phyloP scores from a whole-genome alignment of 1,139 yeast genomes.

The Blastobotrys indianensis region DNA sequence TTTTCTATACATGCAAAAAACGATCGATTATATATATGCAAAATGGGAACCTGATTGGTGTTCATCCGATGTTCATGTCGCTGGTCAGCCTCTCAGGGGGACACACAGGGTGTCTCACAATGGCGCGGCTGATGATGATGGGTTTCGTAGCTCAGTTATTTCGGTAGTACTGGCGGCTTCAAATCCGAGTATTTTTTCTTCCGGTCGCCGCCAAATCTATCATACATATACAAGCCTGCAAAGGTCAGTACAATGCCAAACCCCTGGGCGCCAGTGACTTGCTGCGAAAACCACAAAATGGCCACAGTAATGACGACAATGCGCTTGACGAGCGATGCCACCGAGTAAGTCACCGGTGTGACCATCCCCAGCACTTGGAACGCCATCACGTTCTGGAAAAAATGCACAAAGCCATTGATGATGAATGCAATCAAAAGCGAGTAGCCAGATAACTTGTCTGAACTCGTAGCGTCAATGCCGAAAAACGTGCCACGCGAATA shows the following conservation, averaged over 20 bases:
- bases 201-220: conserved; percentile 58
- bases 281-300: conserved; percentile 65
- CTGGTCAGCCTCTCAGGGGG: too few relatives aligned
- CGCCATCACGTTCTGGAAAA: conserved; percentile 78
- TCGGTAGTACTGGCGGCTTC: conserved; percentile 17
- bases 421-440: conserved; percentile 25
- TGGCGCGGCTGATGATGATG: too few relatives aligned
- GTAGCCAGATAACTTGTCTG: conserved; percentile 14
- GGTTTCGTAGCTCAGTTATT: conserved; percentile 7
- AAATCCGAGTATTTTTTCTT: conserved; percentile 16
- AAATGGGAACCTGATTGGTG: too few relatives aligned
- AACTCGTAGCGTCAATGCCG: conserved; percentile 1
- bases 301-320: conserved; percentile 80
- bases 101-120: too few relatives aligned
- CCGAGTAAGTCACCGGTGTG: conserved; percentile 84
- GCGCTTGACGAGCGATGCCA: conserved; percentile 83
- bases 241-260: conserved; percentile 65
- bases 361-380: conserved; percentile 83
- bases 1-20: too few relatives aligned
- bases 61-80: too few relatives aligned
- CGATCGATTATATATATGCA: too few relatives aligned
- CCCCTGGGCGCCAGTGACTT: conserved; percentile 49
- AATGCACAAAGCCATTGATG: conserved; percentile 69
- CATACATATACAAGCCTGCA: conserved; percentile 58
- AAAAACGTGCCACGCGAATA: conserved; percentile 15